Evolutionary conservation across 2,329 filamentous ascomycete genomes (phyloP).

Genomic region (Alternaria solani): DNA sequence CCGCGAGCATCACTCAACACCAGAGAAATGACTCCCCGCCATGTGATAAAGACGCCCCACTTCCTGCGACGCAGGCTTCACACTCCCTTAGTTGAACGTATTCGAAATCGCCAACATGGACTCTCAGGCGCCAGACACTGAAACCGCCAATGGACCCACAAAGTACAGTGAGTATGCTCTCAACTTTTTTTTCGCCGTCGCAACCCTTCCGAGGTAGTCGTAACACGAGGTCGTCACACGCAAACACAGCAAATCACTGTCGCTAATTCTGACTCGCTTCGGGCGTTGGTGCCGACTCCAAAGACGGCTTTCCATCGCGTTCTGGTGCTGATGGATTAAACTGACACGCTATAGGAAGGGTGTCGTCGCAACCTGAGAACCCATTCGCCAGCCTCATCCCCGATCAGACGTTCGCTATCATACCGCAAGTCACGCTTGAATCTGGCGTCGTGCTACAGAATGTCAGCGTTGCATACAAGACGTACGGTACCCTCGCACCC

Average conservation of each 20-base stretch:
- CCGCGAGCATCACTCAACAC: slow-evolving; percentile 27
- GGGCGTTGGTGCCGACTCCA: neutral
- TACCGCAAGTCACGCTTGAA: slow-evolving; percentile 91
- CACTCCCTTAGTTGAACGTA: slow-evolving; percentile 11
- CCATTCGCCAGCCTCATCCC: slow-evolving; percentile 87
- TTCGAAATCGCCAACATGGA: slow-evolving; percentile 27
- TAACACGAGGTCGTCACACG: neutral
- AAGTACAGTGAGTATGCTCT: slow-evolving; percentile 23
- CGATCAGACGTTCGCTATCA: slow-evolving; percentile 84
- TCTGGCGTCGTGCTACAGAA: slow-evolving; percentile 86
- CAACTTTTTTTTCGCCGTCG: slow-evolving; percentile 7
- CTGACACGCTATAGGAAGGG: slow-evolving; percentile 43
- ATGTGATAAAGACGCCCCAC: slow-evolving; percentile 26
- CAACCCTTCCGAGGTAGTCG: slow-evolving; percentile 3
- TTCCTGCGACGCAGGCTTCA: slow-evolving; percentile 22
- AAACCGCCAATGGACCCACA: slow-evolving; percentile 31
- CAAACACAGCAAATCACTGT: neutral
- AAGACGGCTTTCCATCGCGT: neutral
- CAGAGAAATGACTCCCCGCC: slow-evolving; percentile 38
- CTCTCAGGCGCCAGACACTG: slow-evolving; percentile 13
- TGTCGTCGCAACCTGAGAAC: slow-evolving; percentile 81
- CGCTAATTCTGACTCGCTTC: neutral
- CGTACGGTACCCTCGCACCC: slow-evolving; percentile 65
- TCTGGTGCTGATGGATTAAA: slow-evolving; percentile 4
- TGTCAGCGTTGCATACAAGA: slow-evolving; percentile 72